Conservation (phyloP, 768 basidiomycete genomes). For the Hortiboletus campestris region DNA sequence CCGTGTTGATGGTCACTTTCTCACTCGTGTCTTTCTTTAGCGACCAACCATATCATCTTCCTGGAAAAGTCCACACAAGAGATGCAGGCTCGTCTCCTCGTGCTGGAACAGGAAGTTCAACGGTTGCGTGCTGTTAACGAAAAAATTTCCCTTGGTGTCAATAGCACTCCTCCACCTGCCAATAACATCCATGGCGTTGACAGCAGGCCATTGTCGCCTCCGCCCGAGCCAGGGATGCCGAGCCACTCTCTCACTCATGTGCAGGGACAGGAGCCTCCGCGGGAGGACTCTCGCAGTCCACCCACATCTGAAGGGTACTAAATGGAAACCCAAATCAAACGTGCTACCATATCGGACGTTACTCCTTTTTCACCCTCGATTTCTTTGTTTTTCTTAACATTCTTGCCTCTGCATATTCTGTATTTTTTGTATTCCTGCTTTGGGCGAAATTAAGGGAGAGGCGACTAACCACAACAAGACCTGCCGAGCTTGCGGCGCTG, state of each 20-base stretch:
- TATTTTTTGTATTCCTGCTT: constrained; percentile 33
- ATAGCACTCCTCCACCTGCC: constrained; percentile 56
- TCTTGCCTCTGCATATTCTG: constrained; percentile 34
- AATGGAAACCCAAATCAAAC: constrained; percentile 17
- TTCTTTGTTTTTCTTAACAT: constrained; percentile 29
- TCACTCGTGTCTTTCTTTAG: constrained; percentile 37
- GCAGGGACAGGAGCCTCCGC: constrained; percentile 59
- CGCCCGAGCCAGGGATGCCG: constrained; percentile 51
- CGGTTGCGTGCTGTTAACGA: constrained; percentile 76
- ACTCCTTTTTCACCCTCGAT: constrained; percentile 33
- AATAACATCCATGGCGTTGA: constrained; percentile 41
- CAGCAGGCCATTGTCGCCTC: constrained; percentile 59
- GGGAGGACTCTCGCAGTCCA: constrained; percentile 55
- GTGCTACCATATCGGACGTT: constrained; percentile 26
- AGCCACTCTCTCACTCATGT: constrained; percentile 53
- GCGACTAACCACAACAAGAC: constrained; percentile 19
- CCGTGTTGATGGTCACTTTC: constrained; percentile 4
- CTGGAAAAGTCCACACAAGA: constrained; percentile 73
- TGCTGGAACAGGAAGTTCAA: constrained; percentile 66
- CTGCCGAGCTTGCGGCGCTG: constrained; percentile 30
- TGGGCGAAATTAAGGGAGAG: constrained; percentile 27
- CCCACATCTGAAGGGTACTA: constrained; percentile 33
- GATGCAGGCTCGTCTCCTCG: constrained; percentile 63
- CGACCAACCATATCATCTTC: constrained; percentile 73
- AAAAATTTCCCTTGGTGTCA: constrained; percentile 70